phyloP scores from a whole-genome alignment of 257 asterid species.

The Rauvolfia tetraphylla region DNA sequence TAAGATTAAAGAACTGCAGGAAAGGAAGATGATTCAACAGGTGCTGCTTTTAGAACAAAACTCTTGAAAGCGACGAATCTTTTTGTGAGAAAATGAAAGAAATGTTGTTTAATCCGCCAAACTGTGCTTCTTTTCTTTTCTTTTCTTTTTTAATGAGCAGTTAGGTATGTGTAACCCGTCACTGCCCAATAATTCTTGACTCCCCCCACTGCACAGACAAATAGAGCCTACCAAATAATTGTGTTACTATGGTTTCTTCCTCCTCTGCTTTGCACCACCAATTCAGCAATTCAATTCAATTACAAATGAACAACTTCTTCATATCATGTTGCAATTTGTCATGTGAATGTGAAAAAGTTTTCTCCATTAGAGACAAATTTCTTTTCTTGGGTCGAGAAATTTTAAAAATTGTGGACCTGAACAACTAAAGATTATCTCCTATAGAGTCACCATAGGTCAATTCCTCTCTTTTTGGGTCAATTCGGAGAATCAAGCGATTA shows the following conservation, averaged over 20 bases:
- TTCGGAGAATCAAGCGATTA: background rate
- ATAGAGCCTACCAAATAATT: constrained; percentile 2
- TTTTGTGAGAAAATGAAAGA: constrained; percentile 8
- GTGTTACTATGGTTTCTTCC: background rate
- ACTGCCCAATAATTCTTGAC: background rate
- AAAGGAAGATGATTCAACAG: background rate
- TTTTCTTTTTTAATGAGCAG: background rate
- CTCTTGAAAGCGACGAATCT: constrained; percentile 14
- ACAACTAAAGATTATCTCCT: background rate
- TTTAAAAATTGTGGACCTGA: background rate
- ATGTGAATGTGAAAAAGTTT: background rate
- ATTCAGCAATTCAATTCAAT: background rate
- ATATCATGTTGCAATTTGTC: background rate
- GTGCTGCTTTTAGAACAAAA: background rate
- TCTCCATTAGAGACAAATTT: background rate
- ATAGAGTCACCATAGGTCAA: background rate
- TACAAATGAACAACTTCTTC: too few species aligned
- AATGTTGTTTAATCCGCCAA: background rate
- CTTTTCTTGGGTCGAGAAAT: background rate
- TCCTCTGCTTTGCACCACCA: background rate
- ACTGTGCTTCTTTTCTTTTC: background rate
- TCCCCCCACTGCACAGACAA: too few species aligned
- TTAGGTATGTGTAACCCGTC: background rate
- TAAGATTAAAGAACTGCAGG: background rate
- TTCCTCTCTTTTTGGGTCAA: background rate